Conservation (phyloP, 2,329 filamentous ascomycete species). For the Fusarium tjaetaba region DNA sequence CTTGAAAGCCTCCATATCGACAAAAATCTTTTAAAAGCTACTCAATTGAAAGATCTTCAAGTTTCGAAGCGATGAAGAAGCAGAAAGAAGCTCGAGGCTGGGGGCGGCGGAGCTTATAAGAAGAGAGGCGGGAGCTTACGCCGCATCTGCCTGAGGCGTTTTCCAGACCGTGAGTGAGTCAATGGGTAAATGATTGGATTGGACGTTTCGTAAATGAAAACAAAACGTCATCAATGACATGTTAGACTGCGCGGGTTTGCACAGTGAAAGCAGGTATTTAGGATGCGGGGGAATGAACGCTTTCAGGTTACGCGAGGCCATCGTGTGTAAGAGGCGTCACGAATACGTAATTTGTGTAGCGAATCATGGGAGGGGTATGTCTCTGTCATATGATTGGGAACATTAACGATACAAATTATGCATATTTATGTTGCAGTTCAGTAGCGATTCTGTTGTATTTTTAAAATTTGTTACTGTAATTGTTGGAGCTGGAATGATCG, state of each 20-base stretch:
- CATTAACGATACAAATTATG: not conserved
- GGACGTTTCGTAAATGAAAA: not conserved
- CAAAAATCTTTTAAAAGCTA: not conserved
- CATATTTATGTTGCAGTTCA: not conserved
- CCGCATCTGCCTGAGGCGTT: constrained; percentile 27
- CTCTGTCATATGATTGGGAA: not conserved
- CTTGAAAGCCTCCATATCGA: constrained; percentile 32
- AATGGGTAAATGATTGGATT: not conserved
- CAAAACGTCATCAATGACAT: constrained; percentile 45
- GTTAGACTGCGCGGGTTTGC: constrained; percentile 34
- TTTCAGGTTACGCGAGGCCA: constrained; percentile 4
- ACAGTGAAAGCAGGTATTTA: constrained; percentile 34
- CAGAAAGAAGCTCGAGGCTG: not conserved
- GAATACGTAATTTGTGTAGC: constrained; percentile 38
- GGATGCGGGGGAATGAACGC: constrained; percentile 32
- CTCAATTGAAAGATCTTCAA: constrained; percentile 1
- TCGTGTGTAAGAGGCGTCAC: constrained; percentile 36
- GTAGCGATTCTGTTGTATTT: not conserved
- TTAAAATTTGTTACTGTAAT: not conserved
- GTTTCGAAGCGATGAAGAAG: not conserved
- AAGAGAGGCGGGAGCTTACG: constrained; percentile 17
- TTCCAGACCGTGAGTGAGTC: not conserved
- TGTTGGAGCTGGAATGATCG: not conserved
- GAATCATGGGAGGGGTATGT: not conserved
- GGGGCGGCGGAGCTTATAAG: constrained; percentile 23